phyloP scores from a whole-genome alignment of 1,139 yeast species.

The Pichia sp. region DNA sequence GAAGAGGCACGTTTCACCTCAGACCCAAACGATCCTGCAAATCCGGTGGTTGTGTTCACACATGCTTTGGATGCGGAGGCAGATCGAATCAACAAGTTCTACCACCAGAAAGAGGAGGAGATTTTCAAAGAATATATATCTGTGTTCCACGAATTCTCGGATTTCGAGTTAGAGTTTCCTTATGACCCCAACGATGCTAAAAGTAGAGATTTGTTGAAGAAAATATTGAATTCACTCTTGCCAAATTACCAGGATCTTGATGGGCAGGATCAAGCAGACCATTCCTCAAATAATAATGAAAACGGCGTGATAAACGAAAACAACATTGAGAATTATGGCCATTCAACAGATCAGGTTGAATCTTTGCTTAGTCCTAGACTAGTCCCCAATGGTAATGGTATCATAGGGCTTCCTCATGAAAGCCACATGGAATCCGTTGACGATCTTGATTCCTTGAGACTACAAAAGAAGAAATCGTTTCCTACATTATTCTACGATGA shows the following conservation, averaged over 20 bases:
- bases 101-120: slow-evolving; percentile 44
- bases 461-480: slow-evolving; percentile 32
- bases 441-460: slow-evolving; percentile 23
- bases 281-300: slow-evolving; percentile 1
- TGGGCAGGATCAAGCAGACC: not conserved
- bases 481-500: slow-evolving; percentile 42
- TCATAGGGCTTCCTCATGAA: not conserved
- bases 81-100: slow-evolving; percentile 53
- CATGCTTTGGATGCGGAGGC: slow-evolving; percentile 53
- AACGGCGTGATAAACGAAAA: not conserved
- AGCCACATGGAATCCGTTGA: slow-evolving; percentile 8
- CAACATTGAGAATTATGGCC: not conserved
- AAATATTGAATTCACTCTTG: slow-evolving; percentile 16
- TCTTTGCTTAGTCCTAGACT: not conserved
- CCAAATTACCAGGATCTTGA: slow-evolving; percentile 14
- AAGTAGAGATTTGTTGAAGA: slow-evolving; percentile 18
- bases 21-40: slow-evolving; percentile 31
- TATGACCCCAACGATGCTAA: slow-evolving; percentile 19
- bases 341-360: not conserved
- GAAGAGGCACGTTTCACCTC: slow-evolving; percentile 32
- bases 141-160: slow-evolving; percentile 39
- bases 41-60: slow-evolving; percentile 48
- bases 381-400: slow-evolving; percentile 1
- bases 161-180: slow-evolving; percentile 30
- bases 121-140: slow-evolving; percentile 43